Conservation (phyloP, 2,329 filamentous ascomycete species). For the Arthrinium puccinioides region DNA sequence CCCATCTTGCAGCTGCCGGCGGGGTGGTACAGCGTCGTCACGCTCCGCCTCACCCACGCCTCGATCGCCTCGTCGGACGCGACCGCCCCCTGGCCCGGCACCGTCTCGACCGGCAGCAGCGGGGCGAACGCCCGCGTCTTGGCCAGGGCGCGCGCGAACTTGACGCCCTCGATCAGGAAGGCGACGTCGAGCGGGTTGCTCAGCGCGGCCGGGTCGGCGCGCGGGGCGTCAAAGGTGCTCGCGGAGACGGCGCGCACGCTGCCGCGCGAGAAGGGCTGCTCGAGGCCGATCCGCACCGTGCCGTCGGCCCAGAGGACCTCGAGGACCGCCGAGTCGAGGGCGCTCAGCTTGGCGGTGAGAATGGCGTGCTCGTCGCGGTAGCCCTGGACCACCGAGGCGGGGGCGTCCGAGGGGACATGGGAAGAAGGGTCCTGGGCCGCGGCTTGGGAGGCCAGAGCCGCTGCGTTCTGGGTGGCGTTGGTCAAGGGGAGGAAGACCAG, state of each 20-base stretch:
- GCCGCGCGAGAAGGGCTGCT: constrained; percentile 2
- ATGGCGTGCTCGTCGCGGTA: constrained; percentile 7
- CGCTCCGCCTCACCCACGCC: constrained; percentile 8
- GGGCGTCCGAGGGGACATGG: constrained; percentile 11
- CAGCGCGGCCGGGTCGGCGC: background rate
- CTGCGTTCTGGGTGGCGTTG: constrained; percentile 13
- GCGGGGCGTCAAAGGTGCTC: background rate
- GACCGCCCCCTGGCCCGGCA: constrained; percentile 13
- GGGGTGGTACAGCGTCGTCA: constrained; percentile 16
- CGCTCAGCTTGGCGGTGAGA: background rate
- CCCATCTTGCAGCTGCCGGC: constrained; percentile 29
- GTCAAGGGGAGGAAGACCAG: constrained; percentile 14
- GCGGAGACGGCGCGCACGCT: background rate
- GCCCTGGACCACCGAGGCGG: constrained; percentile 12
- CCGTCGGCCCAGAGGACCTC: constrained; percentile 5
- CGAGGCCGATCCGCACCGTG: constrained; percentile 9
- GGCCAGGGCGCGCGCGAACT: background rate
- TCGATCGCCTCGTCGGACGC: constrained; percentile 19
- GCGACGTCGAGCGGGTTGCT: constrained; percentile 1
- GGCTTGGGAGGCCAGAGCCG: constrained; percentile 7
- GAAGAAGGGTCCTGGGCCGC: constrained; percentile 11
- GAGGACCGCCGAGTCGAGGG: background rate
- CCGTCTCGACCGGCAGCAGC: constrained; percentile 1
- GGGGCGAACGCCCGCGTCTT: background rate
- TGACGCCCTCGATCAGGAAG: constrained; percentile 1